A percentile compares a stretch with the other conserved stretches of the same genome.
These are phyloP conservation scores for Byssoonygena ceratinophila DNA, from an alignment of 2,329 filamentous ascomycete species.

Conservation along the genomic window DNA sequence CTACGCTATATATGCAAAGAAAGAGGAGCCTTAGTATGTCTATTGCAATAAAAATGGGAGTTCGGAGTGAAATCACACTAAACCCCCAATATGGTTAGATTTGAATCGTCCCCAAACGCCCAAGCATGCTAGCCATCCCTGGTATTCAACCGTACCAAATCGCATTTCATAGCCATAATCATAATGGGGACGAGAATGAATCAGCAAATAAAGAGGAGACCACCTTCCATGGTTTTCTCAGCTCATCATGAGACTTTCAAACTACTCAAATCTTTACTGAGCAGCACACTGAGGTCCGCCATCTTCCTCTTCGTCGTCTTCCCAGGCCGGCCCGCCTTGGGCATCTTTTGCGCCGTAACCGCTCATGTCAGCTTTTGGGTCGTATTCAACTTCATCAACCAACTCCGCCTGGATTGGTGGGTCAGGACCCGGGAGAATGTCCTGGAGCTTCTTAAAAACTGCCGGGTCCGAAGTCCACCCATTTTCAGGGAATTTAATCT, in stretches of 20 bases:
- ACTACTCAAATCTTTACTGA: conserved; percentile 29
- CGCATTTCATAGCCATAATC: conserved; percentile 1
- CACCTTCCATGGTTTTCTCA: neutral
- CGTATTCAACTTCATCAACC: conserved; percentile 78
- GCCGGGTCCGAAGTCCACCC: conserved; percentile 69
- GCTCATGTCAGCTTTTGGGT: conserved; percentile 72
- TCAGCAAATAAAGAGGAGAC: neutral
- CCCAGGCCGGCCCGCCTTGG: conserved; percentile 37
- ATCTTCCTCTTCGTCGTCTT: conserved; percentile 40
- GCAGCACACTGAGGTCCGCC: conserved; percentile 38
- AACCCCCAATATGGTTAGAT: neutral
- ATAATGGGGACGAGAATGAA: conserved; percentile 4
- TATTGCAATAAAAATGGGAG: neutral
- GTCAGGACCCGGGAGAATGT: conserved; percentile 59
- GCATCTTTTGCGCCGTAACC: conserved; percentile 44
- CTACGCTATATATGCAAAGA: neutral
- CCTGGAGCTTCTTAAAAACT: conserved; percentile 58
- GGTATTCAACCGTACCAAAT: neutral
- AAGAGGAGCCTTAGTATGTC: neutral
- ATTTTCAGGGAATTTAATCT: conserved; percentile 79
- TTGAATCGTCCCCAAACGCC: conserved; percentile 1
- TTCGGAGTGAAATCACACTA: neutral
- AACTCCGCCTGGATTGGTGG: conserved; percentile 57
- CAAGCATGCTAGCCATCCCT: conserved; percentile 3
- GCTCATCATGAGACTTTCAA: neutral